Conservation (phyloP, 345 rosid genomes). For the Boechera retrofracta region DNA sequence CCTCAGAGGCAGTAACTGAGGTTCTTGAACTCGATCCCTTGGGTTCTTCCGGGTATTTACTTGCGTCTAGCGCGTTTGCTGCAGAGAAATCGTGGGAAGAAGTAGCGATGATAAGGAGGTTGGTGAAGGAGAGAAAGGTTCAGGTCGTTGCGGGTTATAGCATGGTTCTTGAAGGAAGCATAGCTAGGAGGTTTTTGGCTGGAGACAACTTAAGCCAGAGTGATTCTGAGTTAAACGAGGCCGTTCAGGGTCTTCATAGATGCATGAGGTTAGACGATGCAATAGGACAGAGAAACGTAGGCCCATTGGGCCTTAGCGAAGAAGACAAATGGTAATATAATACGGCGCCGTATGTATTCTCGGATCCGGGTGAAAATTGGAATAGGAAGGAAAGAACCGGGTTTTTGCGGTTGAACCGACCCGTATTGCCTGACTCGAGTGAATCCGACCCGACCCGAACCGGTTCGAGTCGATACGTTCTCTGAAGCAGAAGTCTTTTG, state of each 20-base stretch:
- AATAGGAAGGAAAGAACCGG: neutral
- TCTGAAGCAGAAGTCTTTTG: slow-evolving; percentile 27
- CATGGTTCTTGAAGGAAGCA: slow-evolving; percentile 51
- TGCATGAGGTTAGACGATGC: slow-evolving; percentile 41
- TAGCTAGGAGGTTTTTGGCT: slow-evolving; percentile 52
- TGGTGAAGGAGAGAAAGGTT: slow-evolving; percentile 60
- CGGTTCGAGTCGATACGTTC: slow-evolving; percentile 6
- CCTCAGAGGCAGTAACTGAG: slow-evolving; percentile 48
- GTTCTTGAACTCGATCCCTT: slow-evolving; percentile 65
- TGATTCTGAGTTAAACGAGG: slow-evolving; percentile 34
- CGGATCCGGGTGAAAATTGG: neutral
- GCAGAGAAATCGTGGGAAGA: slow-evolving; percentile 57
- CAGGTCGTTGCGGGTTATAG: slow-evolving; percentile 63
- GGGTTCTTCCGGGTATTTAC: slow-evolving; percentile 63
- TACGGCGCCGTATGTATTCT: neutral
- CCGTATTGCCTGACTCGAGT: neutral
- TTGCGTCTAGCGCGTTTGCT: slow-evolving; percentile 63
- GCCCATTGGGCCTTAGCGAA: slow-evolving; percentile 5
- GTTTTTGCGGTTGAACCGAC: neutral
- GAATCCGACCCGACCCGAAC: neutral
- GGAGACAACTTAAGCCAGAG: slow-evolving; percentile 54
- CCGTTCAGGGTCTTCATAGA: slow-evolving; percentile 48
- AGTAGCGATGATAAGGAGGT: slow-evolving; percentile 56
- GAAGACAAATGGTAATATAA: neutral
- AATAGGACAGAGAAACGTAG: neutral